Percentiles rank a stretch among this genome's conserved stretches.
These are phyloP conservation scores for Chimonanthus salicifolius DNA, from an alignment of 164 flowering plant species.

Conservation along the genomic window DNA sequence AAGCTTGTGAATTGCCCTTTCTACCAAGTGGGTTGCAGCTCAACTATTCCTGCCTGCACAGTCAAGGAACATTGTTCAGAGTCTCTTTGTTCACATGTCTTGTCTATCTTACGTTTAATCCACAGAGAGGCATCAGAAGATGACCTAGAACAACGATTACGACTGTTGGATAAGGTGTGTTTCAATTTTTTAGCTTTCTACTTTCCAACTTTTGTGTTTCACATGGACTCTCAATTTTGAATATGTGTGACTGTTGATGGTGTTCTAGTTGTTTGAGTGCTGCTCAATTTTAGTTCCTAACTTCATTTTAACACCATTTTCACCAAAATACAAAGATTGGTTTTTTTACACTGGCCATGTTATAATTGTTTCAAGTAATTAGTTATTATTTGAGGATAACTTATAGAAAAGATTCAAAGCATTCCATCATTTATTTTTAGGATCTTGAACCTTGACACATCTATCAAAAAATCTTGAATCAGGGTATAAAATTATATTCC, in stretches of 20 bases:
- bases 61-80: constrained; percentile 47
- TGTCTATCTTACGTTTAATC: constrained; percentile 36
- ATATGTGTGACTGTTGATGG: background rate
- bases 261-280: background rate
- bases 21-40: constrained; percentile 60
- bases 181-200: background rate
- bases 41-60: constrained; percentile 38
- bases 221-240: background rate
- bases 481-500: no score
- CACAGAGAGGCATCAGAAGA: constrained; percentile 50
- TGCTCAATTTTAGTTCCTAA: background rate
- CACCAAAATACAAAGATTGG: no score
- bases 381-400: background rate
- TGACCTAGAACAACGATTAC: constrained; percentile 35
- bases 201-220: background rate
- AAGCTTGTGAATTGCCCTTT: constrained; percentile 82
- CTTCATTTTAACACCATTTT: background rate
- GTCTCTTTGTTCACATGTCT: constrained; percentile 44
- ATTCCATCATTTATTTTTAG: background rate
- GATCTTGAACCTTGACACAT: background rate
- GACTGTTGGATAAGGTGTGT: constrained; percentile 49
- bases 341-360: no score
- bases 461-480: background rate
- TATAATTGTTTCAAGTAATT: background rate
- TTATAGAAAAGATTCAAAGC: background rate